Evolutionary conservation across 116 monocot genomes (phyloP), one percentile per base, ranked within the genome.

Genomic region (Posidonia oceanica): DNA sequence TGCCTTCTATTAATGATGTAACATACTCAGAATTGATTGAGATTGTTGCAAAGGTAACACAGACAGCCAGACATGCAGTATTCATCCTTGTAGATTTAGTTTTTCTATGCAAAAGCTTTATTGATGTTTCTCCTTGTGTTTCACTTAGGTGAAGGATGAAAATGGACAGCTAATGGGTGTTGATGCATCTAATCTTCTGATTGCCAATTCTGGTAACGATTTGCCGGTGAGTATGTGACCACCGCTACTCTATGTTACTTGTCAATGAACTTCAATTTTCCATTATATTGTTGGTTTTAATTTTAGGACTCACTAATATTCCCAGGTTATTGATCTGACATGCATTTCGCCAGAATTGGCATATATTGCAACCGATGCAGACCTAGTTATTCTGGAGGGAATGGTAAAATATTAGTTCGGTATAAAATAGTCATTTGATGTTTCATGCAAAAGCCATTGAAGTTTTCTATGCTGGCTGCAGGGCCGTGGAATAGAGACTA

Each of bases 1-100:
- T 97, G 71, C 97, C 97, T 63, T 97, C 97, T 59, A 97, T 97
- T 54, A 97, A 92, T 73, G 97, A 97, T 67, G 80, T 97, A 37
- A 97, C 97, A 10, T 97, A 92, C 22, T 76, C 69, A 36, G 97
- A 97, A 69, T 80, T 97, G 70, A 64, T 85, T 36, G 89, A 89
- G 51, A 89, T 97, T 76, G 64, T 97, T 37, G 61, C 80, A 51
- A 92, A 97, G 97, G 96, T 96, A 48, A 48, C 48, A 48, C 12
- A 48, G 7, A 48, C 11, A 48, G 48, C 48, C 54, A 52, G 54
- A 21, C 16, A 65, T 54, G 39, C 3, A 39, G 3, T 60, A 10
- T 36, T 36, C 2, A 22, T 69, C 42, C 29, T 17, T 61, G 44
- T 58, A 14, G 57, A 56, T 59, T 39, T 54, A 29, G 29, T 41